Evolutionary conservation across 2,329 filamentous ascomycete species (phyloP).

Genomic region (Ilyonectria mors-panacis): DNA sequence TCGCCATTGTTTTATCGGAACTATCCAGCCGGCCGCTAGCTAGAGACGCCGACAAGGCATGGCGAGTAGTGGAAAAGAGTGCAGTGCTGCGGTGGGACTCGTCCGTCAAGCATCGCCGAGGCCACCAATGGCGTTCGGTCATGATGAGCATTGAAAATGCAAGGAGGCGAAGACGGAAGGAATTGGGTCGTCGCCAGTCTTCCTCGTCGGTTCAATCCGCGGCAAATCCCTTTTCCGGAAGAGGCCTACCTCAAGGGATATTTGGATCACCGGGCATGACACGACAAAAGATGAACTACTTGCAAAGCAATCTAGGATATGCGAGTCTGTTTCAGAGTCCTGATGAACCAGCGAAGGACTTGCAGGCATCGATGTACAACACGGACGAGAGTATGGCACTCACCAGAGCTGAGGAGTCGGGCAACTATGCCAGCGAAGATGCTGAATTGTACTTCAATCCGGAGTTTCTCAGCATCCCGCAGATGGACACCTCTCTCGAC

Average conservation of each 20-base stretch:
- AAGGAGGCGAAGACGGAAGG: constrained; percentile 19
- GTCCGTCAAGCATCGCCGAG: constrained; percentile 9
- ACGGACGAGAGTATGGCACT: neutral
- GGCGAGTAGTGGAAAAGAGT: constrained; percentile 27
- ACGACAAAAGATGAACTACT: neutral
- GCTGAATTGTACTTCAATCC: constrained; percentile 18
- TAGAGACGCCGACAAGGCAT: constrained; percentile 23
- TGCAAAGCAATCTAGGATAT: constrained; percentile 1
- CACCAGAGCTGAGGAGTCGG: constrained; percentile 2
- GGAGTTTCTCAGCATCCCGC: constrained; percentile 1
- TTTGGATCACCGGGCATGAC: neutral
- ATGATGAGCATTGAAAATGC: constrained; percentile 27
- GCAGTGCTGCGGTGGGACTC: constrained; percentile 26
- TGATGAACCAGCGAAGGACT: neutral
- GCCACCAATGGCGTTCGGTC: constrained; percentile 26
- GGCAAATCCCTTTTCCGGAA: neutral
- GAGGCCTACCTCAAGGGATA: neutral
- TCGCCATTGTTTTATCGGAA: constrained; percentile 21
- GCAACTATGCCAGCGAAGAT: constrained; percentile 10
- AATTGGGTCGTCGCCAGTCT: constrained; percentile 20
- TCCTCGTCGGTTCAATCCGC: constrained; percentile 4
- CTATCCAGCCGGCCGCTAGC: constrained; percentile 15
- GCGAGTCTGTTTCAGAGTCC: neutral
- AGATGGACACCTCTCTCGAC: neutral
- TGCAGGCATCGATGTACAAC: constrained; percentile 11